phyloP scores from a whole-genome alignment of 345 rosid species.

The Boechera retrofracta region DNA sequence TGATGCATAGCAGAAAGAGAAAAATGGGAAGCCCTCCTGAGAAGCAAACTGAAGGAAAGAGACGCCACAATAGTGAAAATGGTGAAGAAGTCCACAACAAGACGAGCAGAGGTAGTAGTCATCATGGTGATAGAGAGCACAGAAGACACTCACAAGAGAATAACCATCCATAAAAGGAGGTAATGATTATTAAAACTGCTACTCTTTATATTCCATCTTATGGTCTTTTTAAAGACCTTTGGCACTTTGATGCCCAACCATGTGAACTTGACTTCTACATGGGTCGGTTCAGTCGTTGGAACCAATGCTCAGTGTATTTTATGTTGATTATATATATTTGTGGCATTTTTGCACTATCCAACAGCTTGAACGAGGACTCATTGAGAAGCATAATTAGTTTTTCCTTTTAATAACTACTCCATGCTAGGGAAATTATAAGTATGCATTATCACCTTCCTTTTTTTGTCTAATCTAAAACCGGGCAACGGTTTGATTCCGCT shows the following conservation, averaged over 20 bases:
- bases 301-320: slow-evolving; percentile 41
- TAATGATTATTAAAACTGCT: slow-evolving; percentile 38
- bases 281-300: slow-evolving; percentile 49
- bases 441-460: slow-evolving; percentile 14
- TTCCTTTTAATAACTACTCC: background rate
- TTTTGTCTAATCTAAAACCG: background rate
- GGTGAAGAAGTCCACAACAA: slow-evolving; percentile 43
- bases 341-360: slow-evolving; percentile 41
- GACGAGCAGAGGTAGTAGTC: slow-evolving; percentile 34
- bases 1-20: slow-evolving; percentile 64
- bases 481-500: background rate
- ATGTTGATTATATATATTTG: slow-evolving; percentile 37
- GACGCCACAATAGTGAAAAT: slow-evolving; percentile 40
- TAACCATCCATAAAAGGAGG: slow-evolving; percentile 43
- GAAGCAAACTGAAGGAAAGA: slow-evolving; percentile 53
- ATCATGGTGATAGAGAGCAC: slow-evolving; percentile 42
- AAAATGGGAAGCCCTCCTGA: slow-evolving; percentile 71
- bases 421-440: slow-evolving; percentile 17
- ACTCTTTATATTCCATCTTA: slow-evolving; percentile 31
- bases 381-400: slow-evolving; percentile 25
- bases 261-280: slow-evolving; percentile 42
- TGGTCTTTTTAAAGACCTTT: slow-evolving; percentile 40
- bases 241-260: slow-evolving; percentile 42
- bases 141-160: slow-evolving; percentile 47
- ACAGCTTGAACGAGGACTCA: slow-evolving; percentile 34